A percentile compares a stretch with the other conserved stretches of the same genome.
These are phyloP conservation scores for Suhomyces sp. DNA, from an alignment of 805 yeast genomes.

Conservation along the genomic window DNA sequence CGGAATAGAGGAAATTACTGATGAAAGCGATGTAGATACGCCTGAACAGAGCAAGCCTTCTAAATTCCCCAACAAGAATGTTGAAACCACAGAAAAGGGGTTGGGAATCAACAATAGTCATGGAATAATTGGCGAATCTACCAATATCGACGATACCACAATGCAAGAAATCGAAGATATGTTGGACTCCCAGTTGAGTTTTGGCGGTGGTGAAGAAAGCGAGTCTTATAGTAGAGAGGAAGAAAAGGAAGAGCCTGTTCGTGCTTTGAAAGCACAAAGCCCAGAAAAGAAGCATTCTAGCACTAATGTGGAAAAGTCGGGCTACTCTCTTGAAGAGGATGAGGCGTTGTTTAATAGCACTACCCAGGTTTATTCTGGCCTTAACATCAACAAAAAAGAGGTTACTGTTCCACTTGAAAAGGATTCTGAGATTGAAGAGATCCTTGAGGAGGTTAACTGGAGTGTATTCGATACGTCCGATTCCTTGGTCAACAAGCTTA, in stretches of 20 bases:
- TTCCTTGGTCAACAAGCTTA: slow-evolving; percentile 54
- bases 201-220: slow-evolving; percentile 7
- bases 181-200: slow-evolving; percentile 32
- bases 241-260: not conserved
- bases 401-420: slow-evolving; percentile 19
- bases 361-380: not conserved
- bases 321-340: slow-evolving; percentile 13
- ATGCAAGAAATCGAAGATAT: slow-evolving; percentile 40
- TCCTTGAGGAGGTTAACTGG: slow-evolving; percentile 80
- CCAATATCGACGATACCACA: slow-evolving; percentile 11
- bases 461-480: slow-evolving; percentile 61
- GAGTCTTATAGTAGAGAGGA: slow-evolving; percentile 4
- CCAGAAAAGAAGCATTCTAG: not conserved
- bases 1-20: slow-evolving; percentile 37
- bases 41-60: not conserved
- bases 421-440: slow-evolving; percentile 54
- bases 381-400: slow-evolving; percentile 3
- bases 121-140: slow-evolving; percentile 15
- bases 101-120: slow-evolving; percentile 7
- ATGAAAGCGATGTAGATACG: slow-evolving; percentile 21
- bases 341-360: slow-evolving; percentile 6
- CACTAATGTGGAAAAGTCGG: not conserved
- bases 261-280: not conserved
- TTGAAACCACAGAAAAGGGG: slow-evolving; percentile 1
- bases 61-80: not conserved